Base-by-base conservation (phyloP, 768 basidiomycete species). In the Harrya chromipes region DNA sequence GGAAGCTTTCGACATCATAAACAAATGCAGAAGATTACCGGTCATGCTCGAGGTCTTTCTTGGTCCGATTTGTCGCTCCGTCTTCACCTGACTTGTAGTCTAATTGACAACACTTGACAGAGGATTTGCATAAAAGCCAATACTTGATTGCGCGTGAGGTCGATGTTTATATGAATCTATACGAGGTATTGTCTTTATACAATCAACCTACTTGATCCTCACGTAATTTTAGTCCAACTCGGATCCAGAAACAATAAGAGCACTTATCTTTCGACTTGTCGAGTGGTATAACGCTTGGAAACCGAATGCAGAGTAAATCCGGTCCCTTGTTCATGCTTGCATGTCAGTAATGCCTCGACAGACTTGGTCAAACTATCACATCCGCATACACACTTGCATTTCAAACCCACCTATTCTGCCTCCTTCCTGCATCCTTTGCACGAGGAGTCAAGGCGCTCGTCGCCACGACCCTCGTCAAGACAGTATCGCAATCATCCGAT, bases 211-310 rank as follows among this genome's bases (percentile, higher is more conserved):
- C 42, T 19, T 20, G 14, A 31, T 24, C 10, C 35, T 63, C 37
- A 48, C 35, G 8, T 10, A 35, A 33, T 24, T 31, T 33, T 54
- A 87, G 83, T 62, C 65, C 35, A 71, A 72, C 21, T 63, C 70
- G 17, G 75, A 82, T 49, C 70, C 79, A 1, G 68, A 74, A 23
- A 62, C 78, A 20, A 73, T 91, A 8, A 70, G 72, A 12, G 66
- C 70, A 21, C 75, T 91, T 19, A 70, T 90, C 1, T 73, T 74
- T 44, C 74, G 83, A 31, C 66, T 91, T 4, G 68, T 82, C 16
- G 77, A 83, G 20, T 91, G 90, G 90, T 87, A 83, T 61, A 74
- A 75, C 45, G 77, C 80, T n/a, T 92, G 90, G 90, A 74, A 74
- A 19, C 87, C 87, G 1, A 76, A 78, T 13, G 58, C 68, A 39